phyloP scores from a whole-genome alignment of 257 asterid species.

The Solanum bulbocastanum region DNA sequence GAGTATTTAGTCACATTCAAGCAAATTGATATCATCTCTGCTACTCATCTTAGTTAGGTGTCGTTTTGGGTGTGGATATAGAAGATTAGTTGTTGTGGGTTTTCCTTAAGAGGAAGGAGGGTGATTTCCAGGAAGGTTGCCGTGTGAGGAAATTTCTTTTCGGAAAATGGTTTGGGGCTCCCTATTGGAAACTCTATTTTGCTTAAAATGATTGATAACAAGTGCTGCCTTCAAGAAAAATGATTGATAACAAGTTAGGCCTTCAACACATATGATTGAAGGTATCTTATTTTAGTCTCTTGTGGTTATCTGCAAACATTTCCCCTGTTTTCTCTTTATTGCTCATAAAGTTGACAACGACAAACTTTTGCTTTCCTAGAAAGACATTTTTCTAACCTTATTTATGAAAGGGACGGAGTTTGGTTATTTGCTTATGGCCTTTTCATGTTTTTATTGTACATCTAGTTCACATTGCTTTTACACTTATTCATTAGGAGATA shows the following conservation, averaged over 20 bases:
- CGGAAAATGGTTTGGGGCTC: neutral
- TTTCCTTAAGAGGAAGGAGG: neutral
- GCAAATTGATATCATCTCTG: neutral
- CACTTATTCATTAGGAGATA: neutral
- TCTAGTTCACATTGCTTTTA: neutral
- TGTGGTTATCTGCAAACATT: neutral
- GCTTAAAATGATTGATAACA: neutral
- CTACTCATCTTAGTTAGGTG: no score
- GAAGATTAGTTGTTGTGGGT: neutral
- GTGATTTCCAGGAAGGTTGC: neutral
- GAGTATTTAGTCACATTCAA: neutral
- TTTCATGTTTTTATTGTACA: neutral
- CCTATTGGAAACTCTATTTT: neutral
- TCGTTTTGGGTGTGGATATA: neutral
- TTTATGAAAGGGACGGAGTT: neutral
- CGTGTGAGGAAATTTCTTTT: neutral
- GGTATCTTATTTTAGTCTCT: neutral
- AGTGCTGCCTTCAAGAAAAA: neutral
- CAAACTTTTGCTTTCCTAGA: neutral
- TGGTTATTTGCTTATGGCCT: neutral
- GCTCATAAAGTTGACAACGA: neutral
- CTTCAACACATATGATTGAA: neutral
- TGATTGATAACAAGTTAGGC: neutral
- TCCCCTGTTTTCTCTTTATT: neutral
- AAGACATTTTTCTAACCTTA: neutral